Evolutionary conservation across 1,139 yeast species (phyloP), one percentile per base, ranked within the genome.

Genomic region (Kodamaea suecica): DNA sequence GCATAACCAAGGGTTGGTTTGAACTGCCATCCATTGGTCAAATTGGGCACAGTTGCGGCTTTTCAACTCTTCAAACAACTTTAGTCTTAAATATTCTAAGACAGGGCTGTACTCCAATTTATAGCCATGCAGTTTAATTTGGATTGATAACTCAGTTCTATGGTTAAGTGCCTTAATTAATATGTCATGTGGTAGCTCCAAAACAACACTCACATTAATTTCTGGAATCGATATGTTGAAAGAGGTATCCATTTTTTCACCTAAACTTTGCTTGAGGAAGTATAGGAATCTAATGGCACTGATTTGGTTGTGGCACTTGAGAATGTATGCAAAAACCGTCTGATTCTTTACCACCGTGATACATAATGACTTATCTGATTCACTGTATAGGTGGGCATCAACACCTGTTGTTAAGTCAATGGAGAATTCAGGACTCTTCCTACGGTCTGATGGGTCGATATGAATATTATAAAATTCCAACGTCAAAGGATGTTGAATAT

Each of bases 361-460:
- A 12, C 78, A 75, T 12, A 87, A 62, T 1, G 92, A 72, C 48
- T 84, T 81, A 50, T 88, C 96, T 30, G 81, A 58, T 1, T 73
- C 56, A 30, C 84, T 84, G 49, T 81, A 84, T 30, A 85, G 66
- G 17, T 62, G 68, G 3, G 81, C 76, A 2, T 51, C 48, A 9
- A 69, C 54, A 16, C 48, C 41, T 5, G 45, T 38, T 10, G 47
- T 34, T 30, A 63, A 42, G 21, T 44, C 40, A 27, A 61, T 53
- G 19, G 53, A 47, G 20, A 49, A 45, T 2, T 52, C 59, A 0
- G 67, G 64, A 16, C 50, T 47, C 21, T 49, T 49, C 19, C 47
- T 44, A 17, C 46, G 36, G 13, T 58, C 56, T 4, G 53, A 43
- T n/a, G 73, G 61, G 11, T 63, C 61, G 29, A 76, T 59, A 2